Conservation (phyloP, 2,329 filamentous ascomycete species). For the Chrysoporthe puriensis region DNA sequence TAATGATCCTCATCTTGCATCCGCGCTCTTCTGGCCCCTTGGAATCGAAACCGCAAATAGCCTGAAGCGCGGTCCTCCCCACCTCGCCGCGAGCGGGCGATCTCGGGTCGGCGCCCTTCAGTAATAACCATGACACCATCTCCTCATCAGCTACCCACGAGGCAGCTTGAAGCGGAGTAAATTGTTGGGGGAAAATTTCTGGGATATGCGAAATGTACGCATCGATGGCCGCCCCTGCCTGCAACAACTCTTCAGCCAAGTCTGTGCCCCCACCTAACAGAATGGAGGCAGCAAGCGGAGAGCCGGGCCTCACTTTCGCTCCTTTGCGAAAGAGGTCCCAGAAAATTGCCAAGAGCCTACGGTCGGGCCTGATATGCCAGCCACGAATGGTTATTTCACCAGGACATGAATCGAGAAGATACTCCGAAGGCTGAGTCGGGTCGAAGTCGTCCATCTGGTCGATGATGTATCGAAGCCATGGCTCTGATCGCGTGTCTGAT, state of each 20-base stretch:
- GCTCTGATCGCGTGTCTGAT: too few species aligned
- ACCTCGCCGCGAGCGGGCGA: accelerated
- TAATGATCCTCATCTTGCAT: not conserved
- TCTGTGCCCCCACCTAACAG: not conserved
- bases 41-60: not conserved
- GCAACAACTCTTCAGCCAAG: not conserved
- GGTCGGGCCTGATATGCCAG: too few species aligned
- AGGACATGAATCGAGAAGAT: not conserved
- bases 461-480: not conserved
- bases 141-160: not conserved
- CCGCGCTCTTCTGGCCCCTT: not conserved
- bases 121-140: not conserved
- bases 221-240: not conserved
- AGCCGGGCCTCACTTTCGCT: not conserved
- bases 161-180: not conserved
- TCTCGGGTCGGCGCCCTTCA: not conserved
- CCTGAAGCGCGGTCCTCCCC: not conserved
- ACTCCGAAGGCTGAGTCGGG: not conserved
- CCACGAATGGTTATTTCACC: too few species aligned
- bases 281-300: not conserved
- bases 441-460: not conserved
- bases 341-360: not conserved
- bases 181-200: too few species aligned
- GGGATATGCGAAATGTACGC: not conserved
- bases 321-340: not conserved